Percentiles rank a stretch among this genome's conserved stretches.
phyloP scores from a whole-genome alignment of 148 eudicot genomes.

The Rhododendron ferrugineum region DNA sequence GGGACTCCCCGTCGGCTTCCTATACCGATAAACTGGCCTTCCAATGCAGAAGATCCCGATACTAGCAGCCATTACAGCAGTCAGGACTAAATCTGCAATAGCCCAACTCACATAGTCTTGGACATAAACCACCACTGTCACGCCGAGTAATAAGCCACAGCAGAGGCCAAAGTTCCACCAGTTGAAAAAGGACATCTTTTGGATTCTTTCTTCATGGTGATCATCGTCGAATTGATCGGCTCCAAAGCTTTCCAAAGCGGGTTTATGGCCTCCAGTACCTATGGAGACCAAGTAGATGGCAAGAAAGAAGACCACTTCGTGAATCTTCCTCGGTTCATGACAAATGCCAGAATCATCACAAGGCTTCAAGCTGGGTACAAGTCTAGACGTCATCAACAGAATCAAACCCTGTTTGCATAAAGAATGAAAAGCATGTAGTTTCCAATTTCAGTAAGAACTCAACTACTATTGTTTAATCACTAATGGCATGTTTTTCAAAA shows the following conservation, averaged over 20 bases:
- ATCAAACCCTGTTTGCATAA: constrained; percentile 49
- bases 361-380: constrained; percentile 52
- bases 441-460: not conserved
- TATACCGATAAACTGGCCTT: constrained; percentile 61
- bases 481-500: not conserved
- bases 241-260: constrained; percentile 74
- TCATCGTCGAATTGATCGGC: constrained; percentile 85
- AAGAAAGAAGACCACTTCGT: constrained; percentile 45
- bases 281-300: constrained; percentile 63
- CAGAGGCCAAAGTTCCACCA: constrained; percentile 79
- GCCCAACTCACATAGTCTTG: constrained; percentile 74
- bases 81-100: constrained; percentile 39
- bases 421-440: not conserved
- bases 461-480: not conserved
- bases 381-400: constrained; percentile 49
- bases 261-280: constrained; percentile 85
- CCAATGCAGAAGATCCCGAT: constrained; percentile 49
- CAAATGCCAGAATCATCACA: constrained; percentile 32
- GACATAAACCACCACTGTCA: constrained; percentile 64
- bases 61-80: constrained; percentile 34
- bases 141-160: constrained; percentile 55
- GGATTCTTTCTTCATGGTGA: constrained; percentile 41
- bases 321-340: constrained; percentile 33
- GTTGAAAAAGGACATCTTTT: constrained; percentile 79
- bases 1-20: constrained; percentile 54